These are phyloP conservation scores for Solanum etuberosum DNA, from an alignment of 257 asterid genomes.

Conservation along the genomic window DNA sequence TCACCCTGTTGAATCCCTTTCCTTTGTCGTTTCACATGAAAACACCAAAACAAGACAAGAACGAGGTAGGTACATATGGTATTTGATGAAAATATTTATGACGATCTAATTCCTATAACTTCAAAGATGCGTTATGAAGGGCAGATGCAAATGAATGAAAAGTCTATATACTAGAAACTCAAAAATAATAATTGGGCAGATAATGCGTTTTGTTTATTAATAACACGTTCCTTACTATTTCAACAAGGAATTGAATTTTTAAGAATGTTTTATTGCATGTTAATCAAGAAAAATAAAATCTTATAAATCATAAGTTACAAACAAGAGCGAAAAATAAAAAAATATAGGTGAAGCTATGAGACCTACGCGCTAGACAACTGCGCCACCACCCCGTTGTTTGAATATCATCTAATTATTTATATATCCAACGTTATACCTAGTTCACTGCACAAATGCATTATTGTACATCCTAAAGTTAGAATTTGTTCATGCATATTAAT, in stretches of 20 bases:
- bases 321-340: background rate
- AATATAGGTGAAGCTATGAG: too few species aligned
- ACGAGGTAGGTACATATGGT: background rate
- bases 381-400: conserved; percentile 71
- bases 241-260: background rate
- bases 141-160: too few species aligned
- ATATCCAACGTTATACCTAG: too few species aligned
- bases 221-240: background rate
- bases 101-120: background rate
- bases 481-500: too few species aligned
- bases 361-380: conserved; percentile 99
- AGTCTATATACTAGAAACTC: too few species aligned
- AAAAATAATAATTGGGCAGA: too few species aligned
- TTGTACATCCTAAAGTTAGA: too few species aligned
- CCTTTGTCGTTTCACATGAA: background rate
- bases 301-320: too few species aligned
- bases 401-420: too few species aligned
- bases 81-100: background rate
- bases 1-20: background rate
- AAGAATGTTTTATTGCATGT: background rate
- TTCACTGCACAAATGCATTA: too few species aligned
- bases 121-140: background rate
- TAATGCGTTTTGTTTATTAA: too few species aligned
- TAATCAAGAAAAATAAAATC: background rate
- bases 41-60: background rate